These are phyloP conservation scores for Lodderomyces margitis DNA, from an alignment of 1,139 yeast genomes.

Conservation along the genomic window DNA sequence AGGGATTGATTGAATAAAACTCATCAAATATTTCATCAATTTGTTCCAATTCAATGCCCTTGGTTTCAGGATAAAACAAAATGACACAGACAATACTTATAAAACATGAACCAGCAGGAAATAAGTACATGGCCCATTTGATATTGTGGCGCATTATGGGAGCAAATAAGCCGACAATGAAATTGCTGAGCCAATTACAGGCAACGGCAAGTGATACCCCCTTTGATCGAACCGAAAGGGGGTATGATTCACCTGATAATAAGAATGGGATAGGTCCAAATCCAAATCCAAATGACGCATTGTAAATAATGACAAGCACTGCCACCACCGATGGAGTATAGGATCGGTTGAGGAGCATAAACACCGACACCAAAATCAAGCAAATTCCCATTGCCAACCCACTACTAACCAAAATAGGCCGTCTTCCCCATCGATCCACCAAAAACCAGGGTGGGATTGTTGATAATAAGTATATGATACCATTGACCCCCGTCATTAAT, in stretches of 20 bases:
- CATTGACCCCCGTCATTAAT: slow-evolving; percentile 54
- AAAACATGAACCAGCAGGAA: slow-evolving; percentile 49
- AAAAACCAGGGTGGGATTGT: slow-evolving; percentile 57
- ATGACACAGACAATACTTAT: slow-evolving; percentile 53
- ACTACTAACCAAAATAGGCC: slow-evolving; percentile 50
- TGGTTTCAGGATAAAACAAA: slow-evolving; percentile 81
- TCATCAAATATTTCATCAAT: slow-evolving; percentile 83
- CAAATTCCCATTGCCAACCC: slow-evolving; percentile 49
- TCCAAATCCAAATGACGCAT: slow-evolving; percentile 53
- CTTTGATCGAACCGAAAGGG: slow-evolving; percentile 52
- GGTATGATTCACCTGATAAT: slow-evolving; percentile 54
- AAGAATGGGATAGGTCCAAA: slow-evolving; percentile 61
- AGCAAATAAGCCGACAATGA: slow-evolving; percentile 53
- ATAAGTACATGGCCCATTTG: slow-evolving; percentile 49
- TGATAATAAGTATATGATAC: slow-evolving; percentile 44
- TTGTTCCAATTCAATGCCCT: slow-evolving; percentile 83
- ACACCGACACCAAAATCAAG: slow-evolving; percentile 37
- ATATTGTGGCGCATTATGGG: slow-evolving; percentile 48
- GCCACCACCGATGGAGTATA: slow-evolving; percentile 49
- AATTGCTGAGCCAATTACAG: slow-evolving; percentile 55
- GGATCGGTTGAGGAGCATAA: slow-evolving; percentile 35
- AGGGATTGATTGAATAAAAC: slow-evolving; percentile 20
- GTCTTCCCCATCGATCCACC: slow-evolving; percentile 55
- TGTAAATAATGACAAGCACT: slow-evolving; percentile 47
- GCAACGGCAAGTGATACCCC: slow-evolving; percentile 57